These are phyloP conservation scores for Chlamydomonas schloesseri DNA, from an alignment of 139 green algal genomes.

Conservation along the genomic window DNA sequence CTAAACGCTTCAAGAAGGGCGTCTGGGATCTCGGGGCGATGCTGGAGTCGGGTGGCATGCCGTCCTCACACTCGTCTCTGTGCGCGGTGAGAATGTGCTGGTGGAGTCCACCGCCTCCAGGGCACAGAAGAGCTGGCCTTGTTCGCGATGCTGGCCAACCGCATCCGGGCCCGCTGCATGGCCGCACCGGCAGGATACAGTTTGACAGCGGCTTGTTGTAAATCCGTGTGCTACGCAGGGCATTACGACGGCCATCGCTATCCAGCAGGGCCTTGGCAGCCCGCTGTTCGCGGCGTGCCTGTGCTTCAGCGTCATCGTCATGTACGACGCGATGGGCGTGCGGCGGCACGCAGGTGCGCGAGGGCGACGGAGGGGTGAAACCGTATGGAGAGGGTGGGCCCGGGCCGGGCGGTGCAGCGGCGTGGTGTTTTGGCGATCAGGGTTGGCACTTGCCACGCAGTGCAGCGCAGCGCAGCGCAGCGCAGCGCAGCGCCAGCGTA, in stretches of 20 bases:
- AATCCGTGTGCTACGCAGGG: slow-evolving; percentile 63
- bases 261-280: slow-evolving; percentile 87
- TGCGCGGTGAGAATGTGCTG: slow-evolving; percentile 70
- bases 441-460: no score
- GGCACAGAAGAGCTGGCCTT: no score
- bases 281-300: slow-evolving; percentile 90
- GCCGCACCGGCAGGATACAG: no score
- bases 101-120: not conserved
- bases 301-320: slow-evolving; percentile 95
- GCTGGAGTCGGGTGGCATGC: slow-evolving; percentile 96
- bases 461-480: no score
- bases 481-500: no score
- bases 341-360: slow-evolving; percentile 89
- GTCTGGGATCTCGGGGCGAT: slow-evolving; percentile 85
- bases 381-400: no score
- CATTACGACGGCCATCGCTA: slow-evolving; percentile 91
- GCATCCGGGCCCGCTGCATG: no score
- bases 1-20: slow-evolving; percentile 84
- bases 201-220: no score
- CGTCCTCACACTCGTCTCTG: slow-evolving; percentile 96
- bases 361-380: no score
- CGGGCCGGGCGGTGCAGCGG: no score
- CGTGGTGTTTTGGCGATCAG: no score
- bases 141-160: no score
- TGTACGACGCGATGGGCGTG: slow-evolving; percentile 99